Evolutionary conservation across 2,329 filamentous ascomycete genomes (phyloP).

Genomic region (Talaromyces sp.): DNA sequence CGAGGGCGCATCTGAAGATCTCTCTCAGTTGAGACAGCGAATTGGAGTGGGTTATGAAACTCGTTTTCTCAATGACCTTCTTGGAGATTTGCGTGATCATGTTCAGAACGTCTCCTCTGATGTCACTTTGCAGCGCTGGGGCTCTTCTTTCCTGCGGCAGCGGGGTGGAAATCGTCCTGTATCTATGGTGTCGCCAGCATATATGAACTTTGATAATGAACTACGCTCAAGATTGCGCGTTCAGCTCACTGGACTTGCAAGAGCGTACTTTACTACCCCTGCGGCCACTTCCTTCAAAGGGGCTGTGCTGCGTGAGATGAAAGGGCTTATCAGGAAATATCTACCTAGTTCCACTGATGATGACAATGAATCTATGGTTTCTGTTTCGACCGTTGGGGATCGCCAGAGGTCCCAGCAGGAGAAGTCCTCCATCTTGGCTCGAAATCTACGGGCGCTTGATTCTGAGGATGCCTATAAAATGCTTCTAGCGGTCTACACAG

Average conservation of each 20-base stretch:
- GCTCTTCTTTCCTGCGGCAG: slow-evolving; percentile 71
- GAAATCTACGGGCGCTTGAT: slow-evolving; percentile 83
- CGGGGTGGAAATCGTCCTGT: slow-evolving; percentile 69
- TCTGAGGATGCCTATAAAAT: slow-evolving; percentile 82
- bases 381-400: slow-evolving; percentile 74
- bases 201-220: slow-evolving; percentile 71
- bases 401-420: slow-evolving; percentile 77
- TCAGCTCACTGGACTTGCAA: slow-evolving; percentile 76
- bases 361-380: slow-evolving; percentile 87
- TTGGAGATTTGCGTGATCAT: slow-evolving; percentile 80
- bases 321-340: slow-evolving; percentile 78
- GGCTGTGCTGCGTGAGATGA: slow-evolving; percentile 80
- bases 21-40: slow-evolving; percentile 73
- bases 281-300: slow-evolving; percentile 87
- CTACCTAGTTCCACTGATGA: slow-evolving; percentile 93
- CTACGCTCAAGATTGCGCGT: slow-evolving; percentile 71
- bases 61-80: slow-evolving; percentile 74
- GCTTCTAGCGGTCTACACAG: slow-evolving; percentile 79
- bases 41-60: slow-evolving; percentile 86
- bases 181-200: slow-evolving; percentile 73
- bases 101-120: slow-evolving; percentile 69
- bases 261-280: slow-evolving; percentile 75
- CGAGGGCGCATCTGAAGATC: slow-evolving; percentile 75
- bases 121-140: slow-evolving; percentile 84
- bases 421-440: slow-evolving; percentile 83